Conservation (phyloP, 2,329 filamentous ascomycete species). For the Xylaria sp. region DNA sequence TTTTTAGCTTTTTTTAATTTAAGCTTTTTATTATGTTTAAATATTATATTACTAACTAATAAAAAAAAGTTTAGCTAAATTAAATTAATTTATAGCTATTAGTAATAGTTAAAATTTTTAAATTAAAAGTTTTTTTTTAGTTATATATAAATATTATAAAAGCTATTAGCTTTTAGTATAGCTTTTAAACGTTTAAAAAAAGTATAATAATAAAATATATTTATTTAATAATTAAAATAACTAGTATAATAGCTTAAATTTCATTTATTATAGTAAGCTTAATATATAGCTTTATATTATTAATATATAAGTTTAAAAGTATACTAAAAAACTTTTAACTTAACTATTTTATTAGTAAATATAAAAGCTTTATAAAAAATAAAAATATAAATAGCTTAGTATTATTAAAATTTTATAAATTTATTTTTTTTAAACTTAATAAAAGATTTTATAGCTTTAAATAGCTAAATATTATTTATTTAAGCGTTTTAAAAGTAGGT, state of each 20-base stretch:
- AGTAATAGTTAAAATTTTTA: no score
- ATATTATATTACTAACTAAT: no score
- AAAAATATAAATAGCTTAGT: neutral
- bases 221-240: neutral
- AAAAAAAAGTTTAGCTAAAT: no score
- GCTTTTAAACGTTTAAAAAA: neutral
- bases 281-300: neutral
- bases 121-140: no score
- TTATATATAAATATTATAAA: neutral
- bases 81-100: no score
- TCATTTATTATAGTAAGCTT: neutral
- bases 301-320: neutral
- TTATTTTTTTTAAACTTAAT: neutral
- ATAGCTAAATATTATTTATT: conserved; percentile 4
- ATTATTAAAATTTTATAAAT: no score
- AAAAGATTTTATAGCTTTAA: neutral
- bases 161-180: neutral
- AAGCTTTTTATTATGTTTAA: no score
- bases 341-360: neutral
- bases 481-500: conserved; percentile 1
- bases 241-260: neutral
- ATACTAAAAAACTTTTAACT: neutral
- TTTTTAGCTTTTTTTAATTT: neutral
- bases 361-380: neutral
- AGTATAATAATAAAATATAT: neutral